These are phyloP conservation scores for Populus davidiana DNA, from an alignment of 345 rosid genomes.

Conservation along the genomic window DNA sequence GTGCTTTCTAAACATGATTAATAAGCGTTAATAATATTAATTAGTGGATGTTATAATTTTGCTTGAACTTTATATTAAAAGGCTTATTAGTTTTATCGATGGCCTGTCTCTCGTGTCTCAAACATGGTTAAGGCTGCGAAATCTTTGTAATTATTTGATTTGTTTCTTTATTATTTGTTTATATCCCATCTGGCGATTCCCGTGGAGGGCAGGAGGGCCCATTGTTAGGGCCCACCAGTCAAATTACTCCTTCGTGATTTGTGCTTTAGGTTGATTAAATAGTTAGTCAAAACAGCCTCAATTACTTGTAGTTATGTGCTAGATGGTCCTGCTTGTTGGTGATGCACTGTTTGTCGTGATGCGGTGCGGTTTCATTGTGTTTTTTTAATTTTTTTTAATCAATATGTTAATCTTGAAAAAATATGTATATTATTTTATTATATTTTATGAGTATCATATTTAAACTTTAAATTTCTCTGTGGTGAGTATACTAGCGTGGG, in stretches of 20 bases:
- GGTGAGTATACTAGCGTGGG: too few relatives aligned
- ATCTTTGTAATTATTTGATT: background rate
- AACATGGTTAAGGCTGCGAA: too few relatives aligned
- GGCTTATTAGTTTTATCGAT: background rate
- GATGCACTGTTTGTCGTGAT: too few relatives aligned
- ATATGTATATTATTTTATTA: too few relatives aligned
- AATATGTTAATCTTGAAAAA: too few relatives aligned
- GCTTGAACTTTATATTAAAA: background rate
- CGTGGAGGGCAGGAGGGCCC: background rate
- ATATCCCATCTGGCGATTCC: background rate
- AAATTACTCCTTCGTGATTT: background rate
- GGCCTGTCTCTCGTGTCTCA: background rate
- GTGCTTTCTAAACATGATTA: background rate
- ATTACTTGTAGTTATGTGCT: background rate
- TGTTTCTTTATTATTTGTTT: background rate
- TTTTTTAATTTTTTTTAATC: too few relatives aligned
- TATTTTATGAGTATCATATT: too few relatives aligned
- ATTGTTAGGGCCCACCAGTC: too few relatives aligned
- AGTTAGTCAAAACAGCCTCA: background rate
- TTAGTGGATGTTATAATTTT: slow-evolving; percentile 4
- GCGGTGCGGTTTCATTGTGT: too few relatives aligned
- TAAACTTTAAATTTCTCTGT: too few relatives aligned
- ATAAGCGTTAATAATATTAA: background rate
- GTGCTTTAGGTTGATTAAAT: background rate
- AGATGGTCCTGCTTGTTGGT: too few relatives aligned